Percentiles rank a stretch among this genome's conserved stretches.
These are phyloP conservation scores for Grifola frondosa DNA, from an alignment of 1,284 basidiomycete species.

Conservation along the genomic window DNA sequence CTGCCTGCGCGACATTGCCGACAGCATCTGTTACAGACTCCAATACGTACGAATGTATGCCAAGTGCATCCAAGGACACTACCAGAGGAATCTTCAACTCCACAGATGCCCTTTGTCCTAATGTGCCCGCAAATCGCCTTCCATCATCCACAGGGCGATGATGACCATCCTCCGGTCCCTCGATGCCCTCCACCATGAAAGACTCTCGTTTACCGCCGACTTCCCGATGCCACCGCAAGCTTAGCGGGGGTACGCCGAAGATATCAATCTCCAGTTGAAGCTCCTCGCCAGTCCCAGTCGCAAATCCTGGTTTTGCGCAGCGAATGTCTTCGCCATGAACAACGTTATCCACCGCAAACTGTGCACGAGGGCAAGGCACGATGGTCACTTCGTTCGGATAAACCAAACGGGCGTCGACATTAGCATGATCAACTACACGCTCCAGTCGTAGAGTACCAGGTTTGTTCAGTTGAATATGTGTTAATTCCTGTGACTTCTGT, in stretches of 20 bases:
- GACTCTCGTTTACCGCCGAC: slow-evolving; percentile 61
- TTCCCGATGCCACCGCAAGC: slow-evolving; percentile 73
- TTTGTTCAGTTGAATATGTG: slow-evolving; percentile 68
- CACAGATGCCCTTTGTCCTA: slow-evolving; percentile 41
- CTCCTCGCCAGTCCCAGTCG: slow-evolving; percentile 58
- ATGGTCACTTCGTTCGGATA: slow-evolving; percentile 72
- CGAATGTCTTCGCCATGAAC: slow-evolving; percentile 50
- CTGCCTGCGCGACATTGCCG: slow-evolving; percentile 65
- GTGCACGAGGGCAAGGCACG: slow-evolving; percentile 79
- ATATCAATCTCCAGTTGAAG: slow-evolving; percentile 68
- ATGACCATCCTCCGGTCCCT: slow-evolving; percentile 45
- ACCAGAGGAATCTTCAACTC: slow-evolving; percentile 67
- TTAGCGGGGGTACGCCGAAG: slow-evolving; percentile 77
- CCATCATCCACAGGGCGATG: slow-evolving; percentile 17
- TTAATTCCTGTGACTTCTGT: slow-evolving; percentile 70
- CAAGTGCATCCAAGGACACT: slow-evolving; percentile 58
- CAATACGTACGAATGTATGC: slow-evolving; percentile 66
- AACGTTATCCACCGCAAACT: slow-evolving; percentile 53
- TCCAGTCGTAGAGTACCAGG: slow-evolving; percentile 76
- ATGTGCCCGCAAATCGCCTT: slow-evolving; percentile 12
- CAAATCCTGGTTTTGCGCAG: slow-evolving; percentile 47
- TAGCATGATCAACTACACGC: slow-evolving; percentile 68
- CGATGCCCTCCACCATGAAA: slow-evolving; percentile 83
- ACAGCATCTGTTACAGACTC: slow-evolving; percentile 74
- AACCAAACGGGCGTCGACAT: slow-evolving; percentile 62